These are phyloP conservation scores for Sanguinoderma infundibulare DNA, from an alignment of 1,284 basidiomycete species.

Conservation along the genomic window DNA sequence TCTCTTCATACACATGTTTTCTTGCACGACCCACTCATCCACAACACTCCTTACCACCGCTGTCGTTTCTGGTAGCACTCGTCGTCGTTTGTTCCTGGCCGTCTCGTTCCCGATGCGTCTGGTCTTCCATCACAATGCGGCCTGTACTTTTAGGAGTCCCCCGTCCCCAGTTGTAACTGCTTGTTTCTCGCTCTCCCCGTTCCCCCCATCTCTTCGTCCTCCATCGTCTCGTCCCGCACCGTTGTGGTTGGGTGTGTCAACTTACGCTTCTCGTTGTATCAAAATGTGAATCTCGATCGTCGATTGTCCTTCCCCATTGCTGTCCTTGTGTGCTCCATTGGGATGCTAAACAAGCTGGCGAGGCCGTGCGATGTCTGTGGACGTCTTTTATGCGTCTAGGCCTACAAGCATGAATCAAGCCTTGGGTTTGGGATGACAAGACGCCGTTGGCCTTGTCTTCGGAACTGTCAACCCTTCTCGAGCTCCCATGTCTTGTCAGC, in stretches of 20 bases:
- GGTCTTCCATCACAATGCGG: constrained; percentile 41
- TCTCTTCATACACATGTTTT: constrained; percentile 25
- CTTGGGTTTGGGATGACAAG: too few species aligned
- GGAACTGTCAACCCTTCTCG: too few species aligned
- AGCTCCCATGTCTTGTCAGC: too few species aligned
- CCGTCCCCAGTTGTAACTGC: constrained; percentile 25
- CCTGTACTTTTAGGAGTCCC: constrained; percentile 47
- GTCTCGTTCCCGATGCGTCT: constrained; percentile 32
- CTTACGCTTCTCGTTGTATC: constrained; percentile 26
- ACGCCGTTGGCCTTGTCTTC: too few species aligned
- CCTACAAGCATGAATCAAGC: too few species aligned
- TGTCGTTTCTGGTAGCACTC: constrained; percentile 41
- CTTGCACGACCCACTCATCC: constrained; percentile 41
- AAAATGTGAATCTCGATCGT: constrained; percentile 22
- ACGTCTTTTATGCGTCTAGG: too few species aligned
- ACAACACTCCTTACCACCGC: constrained; percentile 39
- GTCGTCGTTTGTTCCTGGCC: constrained; percentile 44
- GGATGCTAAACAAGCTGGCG: neutral
- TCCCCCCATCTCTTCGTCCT: too few species aligned
- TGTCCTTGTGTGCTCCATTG: neutral
- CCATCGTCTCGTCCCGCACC: constrained; percentile 14
- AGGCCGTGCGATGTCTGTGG: too few species aligned
- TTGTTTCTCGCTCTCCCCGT: too few species aligned
- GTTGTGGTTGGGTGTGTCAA: constrained; percentile 35
- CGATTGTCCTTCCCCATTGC: neutral